Conservation (phyloP, 1,284 basidiomycete species). For the Cerioporus squamosus region DNA sequence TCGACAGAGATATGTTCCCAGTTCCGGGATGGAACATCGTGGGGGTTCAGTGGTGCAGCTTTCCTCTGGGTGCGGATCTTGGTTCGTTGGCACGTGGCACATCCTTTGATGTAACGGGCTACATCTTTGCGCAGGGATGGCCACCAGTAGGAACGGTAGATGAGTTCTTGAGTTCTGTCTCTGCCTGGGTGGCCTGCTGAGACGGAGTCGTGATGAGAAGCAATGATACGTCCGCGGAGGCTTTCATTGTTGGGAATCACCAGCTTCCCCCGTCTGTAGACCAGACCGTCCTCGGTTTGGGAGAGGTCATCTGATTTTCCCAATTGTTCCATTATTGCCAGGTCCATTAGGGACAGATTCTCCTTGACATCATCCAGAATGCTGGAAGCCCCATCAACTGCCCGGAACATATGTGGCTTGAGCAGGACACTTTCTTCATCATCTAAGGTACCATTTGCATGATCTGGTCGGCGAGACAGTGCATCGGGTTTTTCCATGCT, state of each 20-base stretch:
- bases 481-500: conserved; percentile 40
- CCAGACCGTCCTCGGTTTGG: conserved; percentile 10
- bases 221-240: conserved; percentile 5
- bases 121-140: conserved; percentile 37
- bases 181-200: conserved; percentile 4
- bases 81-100: conserved; percentile 41
- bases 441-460: conserved; percentile 33
- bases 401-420: conserved; percentile 1
- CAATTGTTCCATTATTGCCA: neutral
- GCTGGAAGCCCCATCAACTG: neutral
- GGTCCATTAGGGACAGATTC: neutral
- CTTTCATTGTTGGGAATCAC: neutral
- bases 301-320: neutral
- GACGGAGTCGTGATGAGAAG: conserved; percentile 11
- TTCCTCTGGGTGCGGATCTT: conserved; percentile 28
- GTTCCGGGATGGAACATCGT: conserved; percentile 7
- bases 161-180: conserved; percentile 6
- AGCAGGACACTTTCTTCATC: conserved; percentile 38
- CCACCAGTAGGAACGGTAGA: conserved; percentile 36
- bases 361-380: neutral
- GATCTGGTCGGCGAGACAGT: conserved; percentile 42
- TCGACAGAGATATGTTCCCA: conserved; percentile 35
- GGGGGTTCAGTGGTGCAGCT: conserved; percentile 13
- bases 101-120: conserved; percentile 40
- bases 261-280: conserved; percentile 13